Evolutionary conservation across 2,329 filamentous ascomycete species (phyloP), one percentile per base, ranked within the genome.

Genomic region (Rhytidhysteron rufulum): DNA sequence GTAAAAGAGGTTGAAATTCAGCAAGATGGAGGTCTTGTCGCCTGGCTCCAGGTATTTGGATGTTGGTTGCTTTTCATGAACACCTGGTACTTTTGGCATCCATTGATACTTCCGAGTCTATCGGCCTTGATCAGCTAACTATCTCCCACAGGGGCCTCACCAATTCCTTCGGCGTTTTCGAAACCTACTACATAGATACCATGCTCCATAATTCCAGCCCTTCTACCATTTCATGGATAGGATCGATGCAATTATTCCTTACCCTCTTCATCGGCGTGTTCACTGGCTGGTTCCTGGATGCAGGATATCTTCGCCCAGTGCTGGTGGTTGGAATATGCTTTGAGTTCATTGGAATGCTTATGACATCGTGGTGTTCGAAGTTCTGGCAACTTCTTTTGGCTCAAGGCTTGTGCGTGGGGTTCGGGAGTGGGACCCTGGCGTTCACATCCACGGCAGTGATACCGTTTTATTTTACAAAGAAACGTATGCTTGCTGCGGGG

Each of bases 401-500:
- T 8, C 50, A 55, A 22, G 52, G 52, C 9, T 22, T 54, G 2
- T 50, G 47, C 24, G 49, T 48, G 8, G 52, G 52, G 11, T 34
- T 53, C 11, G 51, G 50, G 1, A 46, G 41, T 19, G 51, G 51
- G 9, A 45, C 43, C 6, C 32, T 50, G 38, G 49, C 47, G 11
- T 47, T 44, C 38, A 49, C 49, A 1, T 40, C 43, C 10, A 41
- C 50, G 17, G 42, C 49, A 3, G 36, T 54, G 8, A 44, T 54
- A 3, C 39, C 52, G 3, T 78, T 76, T 0, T 82, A 81, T 37
- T 84, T 83, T 47, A 68, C 67, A n/a, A 72, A 63, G 19, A 72
- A 73, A 15, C 70, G 75, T 8, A 71, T 72, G 0, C 61, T 82
- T 4, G 80, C 79, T 2, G 70, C 83, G 16, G 77, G 78, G 0